These are phyloP conservation scores for Rhodotorula sphaerocarpa DNA, from an alignment of 768 basidiomycete genomes.

Conservation along the genomic window DNA sequence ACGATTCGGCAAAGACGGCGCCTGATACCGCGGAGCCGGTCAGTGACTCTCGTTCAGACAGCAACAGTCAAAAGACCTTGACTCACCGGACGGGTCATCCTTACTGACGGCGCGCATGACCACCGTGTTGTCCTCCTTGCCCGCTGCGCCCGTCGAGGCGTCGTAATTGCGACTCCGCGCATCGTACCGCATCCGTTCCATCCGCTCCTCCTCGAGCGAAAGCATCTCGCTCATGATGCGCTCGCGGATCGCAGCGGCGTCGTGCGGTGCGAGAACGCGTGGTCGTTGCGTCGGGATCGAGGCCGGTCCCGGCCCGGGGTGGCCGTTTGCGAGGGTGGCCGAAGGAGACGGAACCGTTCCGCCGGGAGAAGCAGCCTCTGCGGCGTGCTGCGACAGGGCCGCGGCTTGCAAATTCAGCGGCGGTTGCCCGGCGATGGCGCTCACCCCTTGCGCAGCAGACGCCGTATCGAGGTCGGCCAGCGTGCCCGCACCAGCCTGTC, in stretches of 20 bases:
- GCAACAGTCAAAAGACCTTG: background rate
- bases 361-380: background rate
- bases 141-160: slow-evolving; percentile 5
- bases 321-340: background rate
- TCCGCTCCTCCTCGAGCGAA: slow-evolving; percentile 87
- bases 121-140: slow-evolving; percentile 65
- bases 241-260: slow-evolving; percentile 82
- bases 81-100: slow-evolving; percentile 73
- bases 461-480: slow-evolving; percentile 30
- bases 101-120: slow-evolving; percentile 88
- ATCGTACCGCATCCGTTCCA: slow-evolving; percentile 54
- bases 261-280: slow-evolving; percentile 57
- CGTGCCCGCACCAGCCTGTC: slow-evolving; percentile 27
- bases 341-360: slow-evolving; percentile 5
- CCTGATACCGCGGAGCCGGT: slow-evolving; percentile 44
- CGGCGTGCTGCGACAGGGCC: slow-evolving; percentile 13
- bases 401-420: slow-evolving; percentile 20
- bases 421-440: slow-evolving; percentile 30
- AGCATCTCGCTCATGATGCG: slow-evolving; percentile 99
- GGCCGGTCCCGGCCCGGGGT: background rate
- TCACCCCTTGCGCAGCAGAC: slow-evolving; percentile 31
- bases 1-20: slow-evolving; percentile 89
- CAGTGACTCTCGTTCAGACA: too few relatives aligned
- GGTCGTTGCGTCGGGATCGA: slow-evolving; percentile 27
- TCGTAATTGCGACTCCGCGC: slow-evolving; percentile 21